Base-by-base conservation (phyloP, 106 monocot genomes). In the Dioscorea zingiberensis region DNA sequence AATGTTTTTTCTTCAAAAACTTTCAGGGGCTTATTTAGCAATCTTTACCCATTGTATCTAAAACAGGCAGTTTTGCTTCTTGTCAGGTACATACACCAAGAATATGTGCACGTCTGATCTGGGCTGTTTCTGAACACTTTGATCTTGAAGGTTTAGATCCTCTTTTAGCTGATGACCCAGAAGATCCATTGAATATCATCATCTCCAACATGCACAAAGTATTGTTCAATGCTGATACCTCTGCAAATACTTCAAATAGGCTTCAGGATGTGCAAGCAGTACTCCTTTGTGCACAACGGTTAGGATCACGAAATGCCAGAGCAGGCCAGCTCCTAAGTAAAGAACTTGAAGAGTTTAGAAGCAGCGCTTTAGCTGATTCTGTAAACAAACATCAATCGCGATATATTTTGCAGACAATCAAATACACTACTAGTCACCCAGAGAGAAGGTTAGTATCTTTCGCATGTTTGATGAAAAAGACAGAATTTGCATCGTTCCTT, bases 101-200 rank as follows among this genome's bases (percentile, higher is more conserved):
- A 60, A 82, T 97, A 81, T 83, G 83, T 78, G 76, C 92, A 28
- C 92, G 97, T 1, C 58, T 97, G 46, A 75, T 97, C 45, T 97
- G 92, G 92, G 80, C 92, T 69, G 78, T 97, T 64, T 66, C 92
- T 57, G 97, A 97, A 61, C 97, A 97, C 55, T 86, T 97, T 70
- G 97, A 97, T 83, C 72, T 97, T 54, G 88, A 92, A 81, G 97
- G 97, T 58, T 67, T 97, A 57, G 97, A 97, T 89, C 97, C 97
- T 56, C 88, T 97, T 72, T 73, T 97, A 67, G 88, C 97, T 58
- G 97, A 97, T 84, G 97, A 97, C 66, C 97, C 97, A 3, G 92
- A 97, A 55, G 97, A 97, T 72, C 97, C 97, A 44, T 64, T 97
- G 61, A 97, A 97, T 73, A 97, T 97, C 65, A 69, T 97, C 29